Evolutionary conservation across 306 rosid genomes (phyloP).

Genomic region (Gastrolobium villosum): DNA sequence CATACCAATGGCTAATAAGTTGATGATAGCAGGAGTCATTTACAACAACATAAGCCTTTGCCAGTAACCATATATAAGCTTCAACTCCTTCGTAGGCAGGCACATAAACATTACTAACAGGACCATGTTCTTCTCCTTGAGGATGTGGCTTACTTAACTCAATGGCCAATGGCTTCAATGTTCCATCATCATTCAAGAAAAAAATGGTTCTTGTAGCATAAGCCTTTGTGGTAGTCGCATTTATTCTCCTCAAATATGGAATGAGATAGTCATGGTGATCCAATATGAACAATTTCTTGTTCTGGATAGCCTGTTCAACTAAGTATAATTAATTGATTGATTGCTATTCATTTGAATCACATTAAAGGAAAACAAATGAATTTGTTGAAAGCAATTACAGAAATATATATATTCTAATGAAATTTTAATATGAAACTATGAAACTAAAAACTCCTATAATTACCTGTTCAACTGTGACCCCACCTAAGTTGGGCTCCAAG

Average conservation of each 20-base stretch:
- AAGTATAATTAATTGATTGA: background rate
- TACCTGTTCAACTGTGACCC: slow-evolving; percentile 71
- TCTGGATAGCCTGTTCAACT: slow-evolving; percentile 65
- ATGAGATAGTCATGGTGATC: slow-evolving; percentile 76
- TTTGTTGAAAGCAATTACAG: background rate
- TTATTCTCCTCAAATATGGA: slow-evolving; percentile 72
- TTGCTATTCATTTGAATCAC: background rate
- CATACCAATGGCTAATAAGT: slow-evolving; percentile 73
- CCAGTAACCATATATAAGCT: slow-evolving; percentile 64
- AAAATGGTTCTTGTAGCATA: slow-evolving; percentile 73
- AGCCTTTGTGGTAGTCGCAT: slow-evolving; percentile 63
- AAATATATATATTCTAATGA: background rate
- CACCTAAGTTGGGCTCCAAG: slow-evolving; percentile 58
- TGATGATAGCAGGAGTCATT: slow-evolving; percentile 74
- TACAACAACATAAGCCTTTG: slow-evolving; percentile 74
- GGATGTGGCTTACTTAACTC: slow-evolving; percentile 74
- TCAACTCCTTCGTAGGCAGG: slow-evolving; percentile 71
- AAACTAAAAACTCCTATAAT: too few relatives aligned
- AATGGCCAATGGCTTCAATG: slow-evolving; percentile 72
- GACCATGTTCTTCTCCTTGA: slow-evolving; percentile 61
- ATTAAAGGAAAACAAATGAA: background rate
- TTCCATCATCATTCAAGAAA: slow-evolving; percentile 61
- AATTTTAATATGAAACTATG: background rate
- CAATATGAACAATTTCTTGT: slow-evolving; percentile 64
- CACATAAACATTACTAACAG: slow-evolving; percentile 58